Percentiles rank a stretch among this genome's conserved stretches.
phyloP scores from a whole-genome alignment of 352 stramenopile species.

The Phytophthora hybrid region DNA sequence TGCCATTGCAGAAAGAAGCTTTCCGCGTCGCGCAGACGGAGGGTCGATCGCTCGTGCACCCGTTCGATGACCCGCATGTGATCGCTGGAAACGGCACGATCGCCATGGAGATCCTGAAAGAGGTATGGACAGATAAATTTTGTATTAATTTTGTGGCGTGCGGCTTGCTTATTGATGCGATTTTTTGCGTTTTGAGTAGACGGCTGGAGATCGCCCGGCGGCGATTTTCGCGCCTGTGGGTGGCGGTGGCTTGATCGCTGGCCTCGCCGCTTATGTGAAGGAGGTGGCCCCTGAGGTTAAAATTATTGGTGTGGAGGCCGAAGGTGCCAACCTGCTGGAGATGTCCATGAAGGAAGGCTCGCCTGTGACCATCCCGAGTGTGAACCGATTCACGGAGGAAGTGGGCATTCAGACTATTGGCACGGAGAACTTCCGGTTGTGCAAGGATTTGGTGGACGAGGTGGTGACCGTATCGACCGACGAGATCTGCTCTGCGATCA shows the following conservation, averaged over 20 bases:
- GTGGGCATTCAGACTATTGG: slow-evolving; percentile 95
- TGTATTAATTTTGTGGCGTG: too few relatives aligned
- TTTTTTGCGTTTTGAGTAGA: slow-evolving; percentile 39
- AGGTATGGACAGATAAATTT: slow-evolving; percentile 39
- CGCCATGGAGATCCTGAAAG: slow-evolving; percentile 93
- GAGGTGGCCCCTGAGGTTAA: slow-evolving; percentile 89
- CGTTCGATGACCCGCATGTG: slow-evolving; percentile 97
- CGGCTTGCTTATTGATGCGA: not conserved
- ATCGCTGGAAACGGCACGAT: slow-evolving; percentile 99
- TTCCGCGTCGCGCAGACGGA: slow-evolving; percentile 92
- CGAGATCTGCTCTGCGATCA: slow-evolving; percentile 95
- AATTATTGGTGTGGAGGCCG: slow-evolving; percentile 97
- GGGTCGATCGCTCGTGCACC: slow-evolving; percentile 95
- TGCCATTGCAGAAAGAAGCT: slow-evolving; percentile 80
- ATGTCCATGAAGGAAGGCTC: slow-evolving; percentile 84
- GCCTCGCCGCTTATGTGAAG: slow-evolving; percentile 94
- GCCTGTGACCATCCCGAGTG: slow-evolving; percentile 89
- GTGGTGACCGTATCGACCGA: slow-evolving; percentile 98
- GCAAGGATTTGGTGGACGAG: slow-evolving; percentile 94
- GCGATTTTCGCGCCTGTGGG: slow-evolving; percentile 98
- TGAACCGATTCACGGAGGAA: slow-evolving; percentile 98
- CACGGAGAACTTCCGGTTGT: slow-evolving; percentile 96
- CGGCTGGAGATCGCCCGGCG: slow-evolving; percentile 90
- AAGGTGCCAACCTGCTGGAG: slow-evolving; percentile 96
- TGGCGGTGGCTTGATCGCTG: slow-evolving; percentile 96